Evolutionary conservation across 306 rosid species (phyloP), one percentile per base, ranked within the genome.

Genomic region (Rosa persica): DNA sequence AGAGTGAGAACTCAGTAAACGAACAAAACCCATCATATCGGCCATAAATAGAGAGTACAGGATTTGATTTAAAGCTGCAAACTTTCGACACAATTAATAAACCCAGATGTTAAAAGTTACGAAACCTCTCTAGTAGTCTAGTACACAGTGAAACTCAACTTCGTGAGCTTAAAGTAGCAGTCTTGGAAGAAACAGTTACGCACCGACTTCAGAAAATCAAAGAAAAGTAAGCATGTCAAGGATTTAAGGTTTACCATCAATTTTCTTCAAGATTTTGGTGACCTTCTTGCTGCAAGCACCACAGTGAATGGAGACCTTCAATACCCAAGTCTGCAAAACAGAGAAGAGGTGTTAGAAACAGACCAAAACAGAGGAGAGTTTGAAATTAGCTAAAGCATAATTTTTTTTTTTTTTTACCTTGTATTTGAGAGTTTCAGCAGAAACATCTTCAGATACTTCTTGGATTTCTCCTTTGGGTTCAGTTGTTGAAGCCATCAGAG

Each of bases 251-350:
- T 72, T 82, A 92, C 97, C 98, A 7, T 94, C 94, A 20, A 94
- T 88, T 23, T 75, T 86, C 30, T 78, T 91, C 8, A 94, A 86
- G 48, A 82, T 46, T 82, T 83, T 89, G 12, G 80, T 85, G 1
- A 90, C 94, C 79, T 89, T 90, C 68, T 87, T 87, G 79, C 82
- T 85, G 92, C 98, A 94, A 36, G 85, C 98, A 79, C 79, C 91
- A 23, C 98, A 94, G 83, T 94, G 96, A 72, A 92, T 82, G 58
- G 92, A 86, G 73, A 92, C 94, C 80, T 67, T 89, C 81, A 94
- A 77, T 34, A 77, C 82, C 77, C 85, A 88, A 40, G 82, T 81
- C 96, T 89, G 85, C 36, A 64, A 58, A 74, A 72, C 46, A 43
- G 55, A 47, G 65, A 20, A 78, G 36, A 64, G 42, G 64, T 22